These are phyloP conservation scores for Physcia stellaris DNA, from an alignment of 495 filamentous ascomycete species.

Conservation along the genomic window DNA sequence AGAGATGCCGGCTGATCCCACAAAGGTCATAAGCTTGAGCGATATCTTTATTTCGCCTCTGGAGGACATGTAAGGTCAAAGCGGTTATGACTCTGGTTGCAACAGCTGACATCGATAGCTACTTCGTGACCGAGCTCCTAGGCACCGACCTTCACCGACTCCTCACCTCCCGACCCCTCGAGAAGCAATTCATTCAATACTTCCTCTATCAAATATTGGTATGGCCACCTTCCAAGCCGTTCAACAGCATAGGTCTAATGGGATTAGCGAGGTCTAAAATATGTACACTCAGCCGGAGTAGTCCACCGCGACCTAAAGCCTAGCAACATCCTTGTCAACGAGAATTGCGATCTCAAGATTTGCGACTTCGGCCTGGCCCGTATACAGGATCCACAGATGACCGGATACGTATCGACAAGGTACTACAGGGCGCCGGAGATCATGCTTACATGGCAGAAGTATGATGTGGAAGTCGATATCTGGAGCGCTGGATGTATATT, in stretches of 20 bases:
- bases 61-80: conserved; percentile 78
- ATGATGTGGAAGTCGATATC: conserved; percentile 97
- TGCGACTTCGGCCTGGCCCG: conserved; percentile 96
- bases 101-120: conserved; percentile 40
- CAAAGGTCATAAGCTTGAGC: conserved; percentile 88
- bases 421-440: conserved; percentile 99
- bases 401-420: conserved; percentile 93
- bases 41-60: conserved; percentile 99
- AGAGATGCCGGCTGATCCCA: conserved; percentile 11
- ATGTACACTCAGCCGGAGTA: conserved; percentile 95
- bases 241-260: conserved; percentile 19
- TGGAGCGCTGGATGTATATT: conserved; percentile 99
- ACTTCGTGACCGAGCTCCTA: conserved; percentile 95
- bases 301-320: conserved; percentile 97
- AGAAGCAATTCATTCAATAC: conserved; percentile 99
- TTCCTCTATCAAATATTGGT: conserved; percentile 98
- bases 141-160: conserved; percentile 94
- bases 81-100: conserved; percentile 7
- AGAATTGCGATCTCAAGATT: conserved; percentile 98
- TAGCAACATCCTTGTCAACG: conserved; percentile 97
- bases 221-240: conserved; percentile 16
- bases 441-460: conserved; percentile 99
- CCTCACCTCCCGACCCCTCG: conserved; percentile 85
- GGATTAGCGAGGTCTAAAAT: conserved; percentile 83
- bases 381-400: conserved; percentile 99